Conservation (phyloP, 2,329 filamentous ascomycete genomes). For the Fusarium nygamai region DNA sequence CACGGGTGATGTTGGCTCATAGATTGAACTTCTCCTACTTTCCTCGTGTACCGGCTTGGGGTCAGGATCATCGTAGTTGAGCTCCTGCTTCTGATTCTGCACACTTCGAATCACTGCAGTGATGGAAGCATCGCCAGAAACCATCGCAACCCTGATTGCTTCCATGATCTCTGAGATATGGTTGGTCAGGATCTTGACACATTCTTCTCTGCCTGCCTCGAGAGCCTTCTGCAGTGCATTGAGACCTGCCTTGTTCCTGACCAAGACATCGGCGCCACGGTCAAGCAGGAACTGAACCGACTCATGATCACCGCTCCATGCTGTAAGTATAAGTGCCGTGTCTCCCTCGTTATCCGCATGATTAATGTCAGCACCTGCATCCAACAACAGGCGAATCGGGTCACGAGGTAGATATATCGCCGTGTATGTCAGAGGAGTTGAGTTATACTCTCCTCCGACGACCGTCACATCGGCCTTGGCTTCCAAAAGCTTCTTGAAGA, state of each 20-base stretch:
- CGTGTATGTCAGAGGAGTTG: constrained; percentile 51
- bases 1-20: background rate
- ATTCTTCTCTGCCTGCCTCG: constrained; percentile 12
- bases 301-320: constrained; percentile 43
- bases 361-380: constrained; percentile 52
- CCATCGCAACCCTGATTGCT: constrained; percentile 17
- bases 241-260: background rate
- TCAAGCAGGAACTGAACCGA: constrained; percentile 21
- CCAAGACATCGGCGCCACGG: constrained; percentile 15
- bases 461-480: constrained; percentile 51
- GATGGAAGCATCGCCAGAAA: constrained; percentile 15
- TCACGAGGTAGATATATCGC: constrained; percentile 47
- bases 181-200: constrained; percentile 48
- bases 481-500: constrained; percentile 49
- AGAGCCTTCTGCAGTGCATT: constrained; percentile 20
- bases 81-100: constrained; percentile 19
- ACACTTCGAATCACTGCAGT: constrained; percentile 21
- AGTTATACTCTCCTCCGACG: constrained; percentile 46
- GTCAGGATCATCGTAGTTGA: constrained; percentile 17
- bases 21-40: background rate
- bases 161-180: constrained; percentile 36
- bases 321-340: constrained; percentile 52
- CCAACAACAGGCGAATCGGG: constrained; percentile 47
- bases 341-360: constrained; percentile 48
- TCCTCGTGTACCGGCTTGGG: background rate